These are phyloP conservation scores for Endoconidiophora polonica DNA, from an alignment of 2,329 filamentous ascomycete genomes.

Conservation along the genomic window DNA sequence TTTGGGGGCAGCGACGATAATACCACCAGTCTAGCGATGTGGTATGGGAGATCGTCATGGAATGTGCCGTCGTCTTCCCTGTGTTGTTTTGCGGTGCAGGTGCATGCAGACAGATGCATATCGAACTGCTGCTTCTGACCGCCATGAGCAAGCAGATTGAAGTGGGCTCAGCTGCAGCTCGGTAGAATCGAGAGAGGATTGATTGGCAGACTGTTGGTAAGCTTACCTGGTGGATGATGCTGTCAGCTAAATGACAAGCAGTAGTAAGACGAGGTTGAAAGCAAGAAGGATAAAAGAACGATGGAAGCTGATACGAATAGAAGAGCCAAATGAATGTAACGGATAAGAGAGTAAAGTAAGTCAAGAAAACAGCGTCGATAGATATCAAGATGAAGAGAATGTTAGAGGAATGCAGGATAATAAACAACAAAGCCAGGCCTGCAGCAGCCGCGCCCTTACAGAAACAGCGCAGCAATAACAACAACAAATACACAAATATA, in stretches of 20 bases:
- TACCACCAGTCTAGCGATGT: no score
- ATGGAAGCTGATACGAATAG: not conserved
- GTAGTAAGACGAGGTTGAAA: not conserved
- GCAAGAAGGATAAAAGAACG: conserved; percentile 5
- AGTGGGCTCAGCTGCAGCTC: no score
- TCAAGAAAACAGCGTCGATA: not conserved
- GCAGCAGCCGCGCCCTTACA: not conserved
- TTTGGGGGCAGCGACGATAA: no score
- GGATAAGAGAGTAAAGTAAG: not conserved
- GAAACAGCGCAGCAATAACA: not conserved
- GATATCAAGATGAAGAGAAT: not conserved
- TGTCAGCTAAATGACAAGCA: not conserved
- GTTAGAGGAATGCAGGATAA: conserved; percentile 5
- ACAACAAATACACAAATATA: not conserved
- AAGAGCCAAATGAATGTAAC: conserved; percentile 5
- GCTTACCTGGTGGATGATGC: not conserved
- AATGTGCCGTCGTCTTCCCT: no score
- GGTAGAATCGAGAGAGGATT: no score
- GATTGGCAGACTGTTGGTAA: no score
- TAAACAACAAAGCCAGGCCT: conserved; percentile 8
- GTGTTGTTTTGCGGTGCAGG: no score
- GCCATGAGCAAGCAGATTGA: no score
- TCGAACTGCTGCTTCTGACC: no score
- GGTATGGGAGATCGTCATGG: no score
- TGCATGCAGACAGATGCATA: no score